A percentile compares a stretch with the other conserved stretches of the same genome.
Evolutionary conservation across 352 stramenopile genomes (phyloP).

Genomic region (Globisporangium nodosum): DNA sequence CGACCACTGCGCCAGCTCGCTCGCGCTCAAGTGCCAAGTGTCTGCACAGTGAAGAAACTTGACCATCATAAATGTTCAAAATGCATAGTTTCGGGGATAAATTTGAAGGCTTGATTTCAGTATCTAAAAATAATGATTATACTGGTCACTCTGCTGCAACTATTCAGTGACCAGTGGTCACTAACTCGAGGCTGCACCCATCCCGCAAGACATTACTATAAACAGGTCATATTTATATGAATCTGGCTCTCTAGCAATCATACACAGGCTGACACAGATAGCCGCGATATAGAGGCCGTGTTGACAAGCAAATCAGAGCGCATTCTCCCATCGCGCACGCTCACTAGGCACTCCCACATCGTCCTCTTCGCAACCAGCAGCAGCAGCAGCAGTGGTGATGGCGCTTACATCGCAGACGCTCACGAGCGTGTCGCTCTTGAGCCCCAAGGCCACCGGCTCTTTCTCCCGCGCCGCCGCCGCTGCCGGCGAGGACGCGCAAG

Average conservation of each 20-base stretch:
- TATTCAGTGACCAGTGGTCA: neutral
- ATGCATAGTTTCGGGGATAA: too few relatives aligned
- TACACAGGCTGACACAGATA: neutral
- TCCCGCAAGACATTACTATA: neutral
- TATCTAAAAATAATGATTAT: too few relatives aligned
- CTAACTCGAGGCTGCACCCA: neutral
- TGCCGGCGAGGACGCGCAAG: slow-evolving; percentile 3
- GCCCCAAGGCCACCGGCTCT: slow-evolving; percentile 3
- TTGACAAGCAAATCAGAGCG: neutral
- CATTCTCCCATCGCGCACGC: too few relatives aligned
- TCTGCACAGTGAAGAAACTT: too few relatives aligned
- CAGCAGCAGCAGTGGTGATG: neutral
- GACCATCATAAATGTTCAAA: too few relatives aligned
- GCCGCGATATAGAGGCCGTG: neutral
- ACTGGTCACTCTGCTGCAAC: too few relatives aligned
- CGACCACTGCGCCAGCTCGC: too few relatives aligned
- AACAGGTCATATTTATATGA: neutral
- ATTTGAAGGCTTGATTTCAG: too few relatives aligned
- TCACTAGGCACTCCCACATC: neutral
- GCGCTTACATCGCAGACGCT: neutral
- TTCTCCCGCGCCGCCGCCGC: slow-evolving; percentile 7
- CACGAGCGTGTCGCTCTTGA: slow-evolving; percentile 4
- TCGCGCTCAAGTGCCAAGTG: too few relatives aligned
- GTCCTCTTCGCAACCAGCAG: neutral
- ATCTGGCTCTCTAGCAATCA: neutral